Percentiles rank a stretch among this genome's conserved stretches.
Conservation (phyloP, 345 rosid genomes). For the Microcos paniculata region DNA sequence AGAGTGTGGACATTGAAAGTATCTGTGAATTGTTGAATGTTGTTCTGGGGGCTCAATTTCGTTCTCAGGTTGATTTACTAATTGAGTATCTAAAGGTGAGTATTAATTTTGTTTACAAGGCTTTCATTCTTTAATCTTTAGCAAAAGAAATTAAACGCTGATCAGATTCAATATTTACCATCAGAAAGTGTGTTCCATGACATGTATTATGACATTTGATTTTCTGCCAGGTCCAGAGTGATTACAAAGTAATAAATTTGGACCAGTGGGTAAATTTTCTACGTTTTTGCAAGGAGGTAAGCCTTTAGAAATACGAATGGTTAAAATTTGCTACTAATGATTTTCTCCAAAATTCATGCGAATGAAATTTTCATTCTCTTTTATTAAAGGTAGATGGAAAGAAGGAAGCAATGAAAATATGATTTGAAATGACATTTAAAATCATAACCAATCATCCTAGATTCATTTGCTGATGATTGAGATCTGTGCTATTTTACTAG, state of each 20-base stretch:
- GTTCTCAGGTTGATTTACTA: conserved; percentile 34
- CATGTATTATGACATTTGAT: not conserved
- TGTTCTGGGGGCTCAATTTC: conserved; percentile 39
- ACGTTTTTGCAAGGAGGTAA: conserved; percentile 57
- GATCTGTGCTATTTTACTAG: too few species aligned
- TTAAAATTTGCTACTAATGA: not conserved
- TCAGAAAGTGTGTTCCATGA: not conserved
- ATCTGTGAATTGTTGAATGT: conserved; percentile 51
- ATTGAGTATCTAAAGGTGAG: conserved; percentile 50
- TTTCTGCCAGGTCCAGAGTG: conserved; percentile 45
- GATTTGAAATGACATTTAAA: not conserved
- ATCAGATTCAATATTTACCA: not conserved
- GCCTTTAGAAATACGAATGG: not conserved
- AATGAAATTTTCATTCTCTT: not conserved
- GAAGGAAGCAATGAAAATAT: not conserved
- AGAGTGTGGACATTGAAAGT: conserved; percentile 48
- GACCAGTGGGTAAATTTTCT: conserved; percentile 55
- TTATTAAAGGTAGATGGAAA: too few species aligned
- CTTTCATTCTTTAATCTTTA: not conserved
- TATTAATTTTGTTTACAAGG: not conserved
- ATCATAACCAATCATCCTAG: not conserved
- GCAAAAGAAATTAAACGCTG: not conserved
- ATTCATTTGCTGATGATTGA: not conserved
- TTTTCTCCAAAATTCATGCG: not conserved
- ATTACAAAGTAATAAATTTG: conserved; percentile 51